A percentile compares a stretch with the other conserved stretches of the same genome.
phyloP scores from a whole-genome alignment of 2,329 filamentous ascomycete genomes.

The Dactylellina drechsleri region DNA sequence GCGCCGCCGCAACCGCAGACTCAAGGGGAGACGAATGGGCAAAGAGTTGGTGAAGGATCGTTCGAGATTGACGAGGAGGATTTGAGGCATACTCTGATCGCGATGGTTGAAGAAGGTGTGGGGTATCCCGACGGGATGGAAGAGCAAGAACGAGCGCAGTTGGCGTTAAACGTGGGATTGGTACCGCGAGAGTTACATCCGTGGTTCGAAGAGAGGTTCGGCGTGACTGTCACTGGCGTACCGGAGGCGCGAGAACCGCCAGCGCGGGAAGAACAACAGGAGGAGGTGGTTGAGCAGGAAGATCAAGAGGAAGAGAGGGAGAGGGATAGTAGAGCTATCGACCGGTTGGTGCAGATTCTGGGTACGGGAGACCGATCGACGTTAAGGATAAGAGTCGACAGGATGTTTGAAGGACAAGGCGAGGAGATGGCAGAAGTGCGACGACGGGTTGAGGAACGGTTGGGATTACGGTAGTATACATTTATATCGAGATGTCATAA shows the following conservation, averaged over 20 bases:
- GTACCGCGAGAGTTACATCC: conserved; percentile 25
- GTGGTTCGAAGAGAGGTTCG: conserved; percentile 34
- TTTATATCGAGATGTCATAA: conserved; percentile 2
- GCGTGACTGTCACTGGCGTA: not conserved
- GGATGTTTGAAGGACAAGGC: conserved; percentile 53
- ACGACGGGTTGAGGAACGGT: conserved; percentile 41
- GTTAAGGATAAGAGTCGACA: conserved; percentile 38
- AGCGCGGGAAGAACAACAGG: conserved; percentile 23
- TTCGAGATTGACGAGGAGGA: conserved; percentile 56
- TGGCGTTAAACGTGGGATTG: conserved; percentile 25
- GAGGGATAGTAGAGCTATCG: conserved; percentile 62
- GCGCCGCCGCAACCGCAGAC: not conserved
- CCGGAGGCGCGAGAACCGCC: not conserved
- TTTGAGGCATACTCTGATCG: conserved; percentile 58
- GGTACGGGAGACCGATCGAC: conserved; percentile 38
- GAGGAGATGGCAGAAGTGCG: conserved; percentile 48
- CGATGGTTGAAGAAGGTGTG: conserved; percentile 56
- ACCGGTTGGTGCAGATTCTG: conserved; percentile 47
- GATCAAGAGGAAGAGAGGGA: conserved; percentile 59
- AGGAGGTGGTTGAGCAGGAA: conserved; percentile 59
- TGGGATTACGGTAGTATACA: conserved; percentile 32
- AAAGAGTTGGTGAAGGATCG: conserved; percentile 18
- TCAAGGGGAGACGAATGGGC: not conserved
- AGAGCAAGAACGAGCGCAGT: conserved; percentile 7
- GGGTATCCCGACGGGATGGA: conserved; percentile 26